A percentile compares a stretch with the other conserved stretches of the same genome.
phyloP scores from a whole-genome alignment of 2,329 filamentous ascomycete species.

The Colletotrichum abscissum region DNA sequence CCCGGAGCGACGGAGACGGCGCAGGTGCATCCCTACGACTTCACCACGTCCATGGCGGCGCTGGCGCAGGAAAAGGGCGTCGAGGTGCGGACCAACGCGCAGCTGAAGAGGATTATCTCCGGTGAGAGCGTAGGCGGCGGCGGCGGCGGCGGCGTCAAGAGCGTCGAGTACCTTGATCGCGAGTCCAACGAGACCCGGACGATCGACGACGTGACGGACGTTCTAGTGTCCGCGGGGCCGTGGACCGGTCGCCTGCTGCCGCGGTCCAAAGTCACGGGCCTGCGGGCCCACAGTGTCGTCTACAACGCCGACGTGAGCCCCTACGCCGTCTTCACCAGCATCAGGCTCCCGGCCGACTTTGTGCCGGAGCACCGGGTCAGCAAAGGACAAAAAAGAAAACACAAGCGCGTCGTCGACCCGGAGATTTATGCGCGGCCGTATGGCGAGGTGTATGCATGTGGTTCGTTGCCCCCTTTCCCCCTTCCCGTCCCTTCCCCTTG shows the following conservation, averaged over 20 bases:
- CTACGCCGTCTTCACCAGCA: conserved; percentile 88
- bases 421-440: conserved; percentile 95
- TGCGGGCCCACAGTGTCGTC: conserved; percentile 74
- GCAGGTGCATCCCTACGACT: conserved; percentile 92
- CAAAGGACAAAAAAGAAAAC: conserved; percentile 62
- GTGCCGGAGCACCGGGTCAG: conserved; percentile 60
- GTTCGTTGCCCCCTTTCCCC: conserved; percentile 51
- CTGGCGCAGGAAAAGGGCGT: conserved; percentile 78
- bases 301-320: conserved; percentile 74
- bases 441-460: conserved; percentile 93
- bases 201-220: conserved; percentile 61
- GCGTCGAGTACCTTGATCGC: conserved; percentile 70
- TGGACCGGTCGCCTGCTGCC: conserved; percentile 73
- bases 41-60: conserved; percentile 85
- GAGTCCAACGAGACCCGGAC: conserved; percentile 46
- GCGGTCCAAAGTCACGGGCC: conserved; percentile 65
- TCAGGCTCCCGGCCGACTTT: conserved; percentile 77
- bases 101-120: conserved; percentile 74
- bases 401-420: conserved; percentile 77
- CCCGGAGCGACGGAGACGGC: conserved; percentile 80
- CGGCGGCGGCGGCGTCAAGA: conserved; percentile 63
- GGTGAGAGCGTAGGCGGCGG: conserved; percentile 45
- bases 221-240: conserved; percentile 68
- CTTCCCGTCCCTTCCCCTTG: neutral
- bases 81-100: conserved; percentile 73